phyloP scores from a whole-genome alignment of 345 rosid genomes.

The Hypericum perforatum region DNA sequence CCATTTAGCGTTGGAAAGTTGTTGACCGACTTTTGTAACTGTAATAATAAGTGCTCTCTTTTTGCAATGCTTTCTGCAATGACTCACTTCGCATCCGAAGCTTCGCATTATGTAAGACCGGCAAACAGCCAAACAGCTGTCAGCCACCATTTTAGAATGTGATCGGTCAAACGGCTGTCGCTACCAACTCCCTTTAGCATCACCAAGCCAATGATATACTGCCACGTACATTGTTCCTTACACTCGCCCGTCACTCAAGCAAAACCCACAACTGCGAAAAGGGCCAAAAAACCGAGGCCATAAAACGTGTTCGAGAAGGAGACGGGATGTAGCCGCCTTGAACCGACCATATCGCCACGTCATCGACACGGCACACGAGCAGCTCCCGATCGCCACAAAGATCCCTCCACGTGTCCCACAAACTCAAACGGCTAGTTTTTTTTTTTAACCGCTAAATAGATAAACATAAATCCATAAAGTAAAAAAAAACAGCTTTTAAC shows the following conservation, averaged over 20 bases:
- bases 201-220: too few species aligned
- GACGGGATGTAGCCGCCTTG: slow-evolving; percentile 19
- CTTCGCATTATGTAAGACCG: too few species aligned
- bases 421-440: slow-evolving; percentile 22
- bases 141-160: too few species aligned
- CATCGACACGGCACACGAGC: neutral
- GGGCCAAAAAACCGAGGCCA: neutral
- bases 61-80: too few species aligned
- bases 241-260: neutral
- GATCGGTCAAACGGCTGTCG: too few species aligned
- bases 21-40: too few species aligned
- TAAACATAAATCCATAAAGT: slow-evolving; percentile 1
- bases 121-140: too few species aligned
- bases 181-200: too few species aligned
- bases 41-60: too few species aligned
- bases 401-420: slow-evolving; percentile 8
- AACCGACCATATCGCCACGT: slow-evolving; percentile 23
- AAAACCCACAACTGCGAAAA: neutral
- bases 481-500: too few species aligned
- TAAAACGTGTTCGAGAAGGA: slow-evolving; percentile 16
- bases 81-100: too few species aligned
- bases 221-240: neutral
- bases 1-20: too few species aligned
- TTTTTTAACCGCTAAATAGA: slow-evolving; percentile 20
- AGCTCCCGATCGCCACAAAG: slow-evolving; percentile 4